Conservation (phyloP, 2,329 filamentous ascomycete species). For the Exophiala oligosperma region DNA sequence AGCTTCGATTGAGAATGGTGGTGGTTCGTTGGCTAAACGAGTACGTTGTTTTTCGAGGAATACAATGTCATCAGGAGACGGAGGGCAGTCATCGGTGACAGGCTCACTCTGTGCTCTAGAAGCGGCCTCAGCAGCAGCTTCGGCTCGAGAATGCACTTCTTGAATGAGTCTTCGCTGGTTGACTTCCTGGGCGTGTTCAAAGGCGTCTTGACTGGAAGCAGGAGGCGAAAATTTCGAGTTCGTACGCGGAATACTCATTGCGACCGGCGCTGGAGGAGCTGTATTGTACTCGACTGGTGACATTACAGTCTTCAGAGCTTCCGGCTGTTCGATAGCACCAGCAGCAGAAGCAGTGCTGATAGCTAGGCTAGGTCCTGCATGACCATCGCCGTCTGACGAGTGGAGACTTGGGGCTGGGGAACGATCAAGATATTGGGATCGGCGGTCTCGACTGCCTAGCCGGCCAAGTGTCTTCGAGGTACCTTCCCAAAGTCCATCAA, state of each 20-base stretch:
- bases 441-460: conserved; percentile 37
- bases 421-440: conserved; percentile 32
- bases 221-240: conserved; percentile 17
- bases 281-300: conserved; percentile 12
- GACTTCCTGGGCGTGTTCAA: conserved; percentile 30
- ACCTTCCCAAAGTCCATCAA: conserved; percentile 28
- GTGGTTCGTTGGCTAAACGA: conserved; percentile 7
- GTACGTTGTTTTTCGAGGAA: conserved; percentile 18
- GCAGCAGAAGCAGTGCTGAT: conserved; percentile 46
- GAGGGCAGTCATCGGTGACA: conserved; percentile 28
- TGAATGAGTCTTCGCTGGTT: conserved; percentile 30
- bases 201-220: conserved; percentile 28
- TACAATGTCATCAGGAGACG: conserved; percentile 33
- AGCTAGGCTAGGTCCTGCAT: conserved; percentile 45
- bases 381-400: conserved; percentile 32
- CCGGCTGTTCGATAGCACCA: conserved; percentile 43
- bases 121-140: conserved; percentile 10
- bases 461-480: conserved; percentile 20
- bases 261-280: conserved; percentile 6
- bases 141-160: conserved; percentile 24
- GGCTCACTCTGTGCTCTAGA: conserved; percentile 8
- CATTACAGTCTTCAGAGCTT: conserved; percentile 33
- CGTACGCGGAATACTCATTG: conserved; percentile 1
- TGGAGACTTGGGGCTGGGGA: conserved; percentile 30
- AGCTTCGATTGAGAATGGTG: conserved; percentile 13